Percentiles rank a stretch among this genome's conserved stretches.
Conservation (phyloP, 257 asterid genomes). For the Thymus quinquecostatus region DNA sequence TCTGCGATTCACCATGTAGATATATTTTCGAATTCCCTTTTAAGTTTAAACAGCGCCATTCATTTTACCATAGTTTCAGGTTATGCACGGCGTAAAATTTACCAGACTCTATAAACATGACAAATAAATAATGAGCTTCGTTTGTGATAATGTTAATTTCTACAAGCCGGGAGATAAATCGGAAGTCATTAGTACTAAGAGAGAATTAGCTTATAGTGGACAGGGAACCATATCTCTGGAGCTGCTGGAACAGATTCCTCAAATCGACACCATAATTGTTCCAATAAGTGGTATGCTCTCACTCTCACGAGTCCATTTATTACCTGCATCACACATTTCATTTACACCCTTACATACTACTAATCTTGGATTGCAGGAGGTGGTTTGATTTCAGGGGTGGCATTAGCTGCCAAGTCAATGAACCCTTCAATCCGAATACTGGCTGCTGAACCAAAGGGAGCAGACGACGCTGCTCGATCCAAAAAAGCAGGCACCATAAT, state of each 20-base stretch:
- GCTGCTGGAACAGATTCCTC: slow-evolving; percentile 80
- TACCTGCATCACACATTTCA: not conserved
- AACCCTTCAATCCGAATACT: slow-evolving; percentile 70
- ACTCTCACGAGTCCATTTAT: slow-evolving; percentile 16
- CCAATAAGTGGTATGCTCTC: slow-evolving; percentile 77
- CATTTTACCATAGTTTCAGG: not conserved
- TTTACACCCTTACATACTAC: slow-evolving; percentile 16
- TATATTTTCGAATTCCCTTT: not conserved
- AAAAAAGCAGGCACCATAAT: slow-evolving; percentile 67
- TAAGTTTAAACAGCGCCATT: not conserved
- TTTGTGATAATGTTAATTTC: not conserved
- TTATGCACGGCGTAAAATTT: not conserved
- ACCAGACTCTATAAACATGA: not conserved
- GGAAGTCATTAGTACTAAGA: not conserved
- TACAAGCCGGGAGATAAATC: not conserved
- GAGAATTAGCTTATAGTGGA: slow-evolving; percentile 58
- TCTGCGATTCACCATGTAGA: not conserved
- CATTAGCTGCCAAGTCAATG: slow-evolving; percentile 85
- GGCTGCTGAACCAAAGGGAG: slow-evolving; percentile 96
- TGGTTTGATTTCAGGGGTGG: slow-evolving; percentile 92
- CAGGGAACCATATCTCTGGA: slow-evolving; percentile 91
- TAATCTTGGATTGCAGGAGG: slow-evolving; percentile 59
- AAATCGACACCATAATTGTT: slow-evolving; percentile 75
- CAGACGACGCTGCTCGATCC: slow-evolving; percentile 86
- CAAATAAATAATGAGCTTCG: not conserved